Evolutionary conservation across 2,329 filamentous ascomycete species (phyloP).

Genomic region (Blastomyces parvus): DNA sequence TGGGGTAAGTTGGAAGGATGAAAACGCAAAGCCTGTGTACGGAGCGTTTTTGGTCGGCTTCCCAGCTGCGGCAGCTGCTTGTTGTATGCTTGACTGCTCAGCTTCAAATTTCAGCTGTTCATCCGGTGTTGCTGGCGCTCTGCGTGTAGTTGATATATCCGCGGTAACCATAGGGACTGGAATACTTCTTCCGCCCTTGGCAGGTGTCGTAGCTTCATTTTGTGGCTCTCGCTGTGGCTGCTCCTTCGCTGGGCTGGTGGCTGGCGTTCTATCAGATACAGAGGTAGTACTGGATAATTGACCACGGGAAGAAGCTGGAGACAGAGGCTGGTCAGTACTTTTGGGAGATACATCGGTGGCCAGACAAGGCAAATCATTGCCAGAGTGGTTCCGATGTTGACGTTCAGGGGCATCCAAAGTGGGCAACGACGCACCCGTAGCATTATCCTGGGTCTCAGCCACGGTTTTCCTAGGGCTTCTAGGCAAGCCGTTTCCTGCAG

Average conservation of each 20-base stretch:
- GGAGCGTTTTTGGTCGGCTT: background rate
- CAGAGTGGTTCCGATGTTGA: background rate
- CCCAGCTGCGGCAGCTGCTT: background rate
- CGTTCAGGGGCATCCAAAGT: background rate
- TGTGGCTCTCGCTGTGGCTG: slow-evolving; percentile 33
- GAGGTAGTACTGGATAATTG: slow-evolving; percentile 7
- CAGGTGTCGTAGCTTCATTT: slow-evolving; percentile 2
- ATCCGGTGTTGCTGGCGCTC: slow-evolving; percentile 45
- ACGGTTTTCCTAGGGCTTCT: background rate
- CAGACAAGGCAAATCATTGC: background rate
- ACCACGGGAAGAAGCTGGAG: slow-evolving; percentile 8
- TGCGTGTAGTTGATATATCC: slow-evolving; percentile 19
- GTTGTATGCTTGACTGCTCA: slow-evolving; percentile 37
- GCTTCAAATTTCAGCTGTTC: slow-evolving; percentile 50
- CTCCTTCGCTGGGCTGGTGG: slow-evolving; percentile 35
- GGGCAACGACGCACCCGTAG: slow-evolving; percentile 7
- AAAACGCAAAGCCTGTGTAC: background rate
- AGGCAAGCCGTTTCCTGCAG: background rate
- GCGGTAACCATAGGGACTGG: slow-evolving; percentile 17
- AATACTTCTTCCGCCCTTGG: background rate
- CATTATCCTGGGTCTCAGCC: background rate
- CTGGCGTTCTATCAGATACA: slow-evolving; percentile 6
- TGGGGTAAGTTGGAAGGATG: slow-evolving; percentile 1
- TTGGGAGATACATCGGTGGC: background rate
- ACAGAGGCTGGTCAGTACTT: slow-evolving; percentile 18